Percentiles rank a stretch among this genome's conserved stretches.
Evolutionary conservation across 202 grass and related monocot species (phyloP).

Genomic region (Setaria italica): DNA sequence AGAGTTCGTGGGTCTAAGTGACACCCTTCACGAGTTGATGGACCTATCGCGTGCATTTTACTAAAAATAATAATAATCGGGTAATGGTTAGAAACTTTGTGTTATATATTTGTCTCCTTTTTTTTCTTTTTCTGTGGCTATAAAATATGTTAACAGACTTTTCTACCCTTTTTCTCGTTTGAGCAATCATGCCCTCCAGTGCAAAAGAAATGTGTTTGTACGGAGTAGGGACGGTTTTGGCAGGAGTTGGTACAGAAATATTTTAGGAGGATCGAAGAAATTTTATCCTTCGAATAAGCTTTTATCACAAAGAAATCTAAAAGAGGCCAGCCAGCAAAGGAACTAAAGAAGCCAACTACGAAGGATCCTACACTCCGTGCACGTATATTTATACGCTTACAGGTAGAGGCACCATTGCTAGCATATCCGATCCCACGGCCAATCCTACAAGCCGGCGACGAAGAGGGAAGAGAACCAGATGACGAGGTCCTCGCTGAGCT

Average conservation of each 20-base stretch:
- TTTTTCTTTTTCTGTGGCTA: too few relatives aligned
- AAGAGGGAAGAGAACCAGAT: constrained; percentile 90
- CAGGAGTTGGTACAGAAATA: background rate
- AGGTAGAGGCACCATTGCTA: background rate
- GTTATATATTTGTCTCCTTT: too few relatives aligned
- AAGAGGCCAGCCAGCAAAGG: background rate
- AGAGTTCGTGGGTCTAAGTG: too few relatives aligned
- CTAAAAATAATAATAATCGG: too few relatives aligned
- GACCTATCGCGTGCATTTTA: too few relatives aligned
- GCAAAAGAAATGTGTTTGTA: background rate
- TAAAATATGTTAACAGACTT: too few relatives aligned
- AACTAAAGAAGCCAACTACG: background rate
- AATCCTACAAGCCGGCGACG: constrained; percentile 46
- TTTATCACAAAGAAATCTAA: background rate
- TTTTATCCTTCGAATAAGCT: background rate
- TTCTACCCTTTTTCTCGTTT: too few relatives aligned
- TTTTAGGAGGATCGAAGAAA: background rate
- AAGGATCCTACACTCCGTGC: background rate
- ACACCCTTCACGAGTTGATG: too few relatives aligned
- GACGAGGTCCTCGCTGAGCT: constrained; percentile 68
- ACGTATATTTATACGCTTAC: background rate
- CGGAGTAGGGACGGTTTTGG: background rate
- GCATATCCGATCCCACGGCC: background rate
- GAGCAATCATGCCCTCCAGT: too few relatives aligned
- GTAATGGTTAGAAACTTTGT: too few relatives aligned